Conservation (phyloP, 345 rosid species). For the Syzygium oleosum region DNA sequence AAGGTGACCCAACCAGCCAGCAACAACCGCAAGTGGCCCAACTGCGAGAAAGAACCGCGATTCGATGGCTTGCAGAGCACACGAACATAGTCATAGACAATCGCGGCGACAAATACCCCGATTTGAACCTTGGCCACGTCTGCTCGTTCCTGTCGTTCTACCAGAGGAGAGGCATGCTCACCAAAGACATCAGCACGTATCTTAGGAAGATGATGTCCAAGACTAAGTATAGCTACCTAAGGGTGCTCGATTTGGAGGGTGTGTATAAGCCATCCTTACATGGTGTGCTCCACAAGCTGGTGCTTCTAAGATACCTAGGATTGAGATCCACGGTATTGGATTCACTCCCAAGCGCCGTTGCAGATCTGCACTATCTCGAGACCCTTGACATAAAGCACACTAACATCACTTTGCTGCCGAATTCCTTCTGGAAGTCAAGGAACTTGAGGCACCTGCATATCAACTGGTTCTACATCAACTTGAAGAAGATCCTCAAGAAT, state of each 20-base stretch:
- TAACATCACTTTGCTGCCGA: not conserved
- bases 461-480: not conserved
- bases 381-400: conserved; percentile 14
- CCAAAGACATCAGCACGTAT: not conserved
- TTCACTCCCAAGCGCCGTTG: not conserved
- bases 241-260: conserved; percentile 13
- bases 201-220: not conserved
- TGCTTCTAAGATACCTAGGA: conserved; percentile 15
- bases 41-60: not conserved
- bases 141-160: not conserved
- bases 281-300: not conserved
- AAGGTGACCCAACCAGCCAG: not conserved
- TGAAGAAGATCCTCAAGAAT: not conserved
- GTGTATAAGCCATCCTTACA: conserved; percentile 14
- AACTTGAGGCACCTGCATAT: not conserved
- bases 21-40: not conserved
- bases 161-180: not conserved
- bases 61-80: not conserved
- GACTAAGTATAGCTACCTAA: not conserved
- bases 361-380: not conserved
- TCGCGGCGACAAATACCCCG: fast-evolving
- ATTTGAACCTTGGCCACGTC: not conserved
- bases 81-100: not conserved
- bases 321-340: conserved; percentile 11
- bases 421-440: not conserved